phyloP scores from a whole-genome alignment of 2,329 filamentous ascomycete genomes.

The Talaromyces piceae region DNA sequence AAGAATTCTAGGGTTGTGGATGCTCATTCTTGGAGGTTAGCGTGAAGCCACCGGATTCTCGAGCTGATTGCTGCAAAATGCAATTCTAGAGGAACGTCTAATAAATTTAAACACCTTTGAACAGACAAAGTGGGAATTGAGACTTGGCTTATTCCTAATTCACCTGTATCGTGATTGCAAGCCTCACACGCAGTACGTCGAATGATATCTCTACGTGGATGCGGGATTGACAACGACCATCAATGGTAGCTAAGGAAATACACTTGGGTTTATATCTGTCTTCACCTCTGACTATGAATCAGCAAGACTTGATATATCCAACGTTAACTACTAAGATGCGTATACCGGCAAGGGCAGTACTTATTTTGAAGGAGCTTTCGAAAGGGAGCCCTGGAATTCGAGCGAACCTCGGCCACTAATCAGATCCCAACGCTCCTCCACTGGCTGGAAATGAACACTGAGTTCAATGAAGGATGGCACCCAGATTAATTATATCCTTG shows the following conservation, averaged over 20 bases:
- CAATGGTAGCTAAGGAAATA: no score
- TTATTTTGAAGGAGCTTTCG: conserved; percentile 42
- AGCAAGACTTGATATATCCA: no score
- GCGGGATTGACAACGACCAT: no score
- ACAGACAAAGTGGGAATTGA: conserved; percentile 26
- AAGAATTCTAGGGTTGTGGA: conserved; percentile 23
- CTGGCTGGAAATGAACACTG: background rate
- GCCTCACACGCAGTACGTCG: no score
- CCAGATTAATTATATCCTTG: conserved; percentile 8
- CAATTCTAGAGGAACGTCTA: conserved; percentile 44
- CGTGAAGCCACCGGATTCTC: conserved; percentile 29
- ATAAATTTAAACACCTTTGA: conserved; percentile 40
- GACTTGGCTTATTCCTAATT: background rate
- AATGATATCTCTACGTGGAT: no score
- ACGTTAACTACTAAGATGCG: no score
- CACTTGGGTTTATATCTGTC: no score
- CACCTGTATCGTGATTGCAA: no score
- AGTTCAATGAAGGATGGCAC: conserved; percentile 12
- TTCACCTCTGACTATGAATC: no score
- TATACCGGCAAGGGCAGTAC: conserved; percentile 40
- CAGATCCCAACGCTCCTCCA: background rate
- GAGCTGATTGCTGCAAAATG: conserved; percentile 27
- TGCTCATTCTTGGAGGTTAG: conserved; percentile 31
- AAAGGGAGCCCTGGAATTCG: conserved; percentile 41
- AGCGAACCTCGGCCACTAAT: conserved; percentile 33